Conservation (phyloP, 805 yeast species). For the Suhomyces faveliae region DNA sequence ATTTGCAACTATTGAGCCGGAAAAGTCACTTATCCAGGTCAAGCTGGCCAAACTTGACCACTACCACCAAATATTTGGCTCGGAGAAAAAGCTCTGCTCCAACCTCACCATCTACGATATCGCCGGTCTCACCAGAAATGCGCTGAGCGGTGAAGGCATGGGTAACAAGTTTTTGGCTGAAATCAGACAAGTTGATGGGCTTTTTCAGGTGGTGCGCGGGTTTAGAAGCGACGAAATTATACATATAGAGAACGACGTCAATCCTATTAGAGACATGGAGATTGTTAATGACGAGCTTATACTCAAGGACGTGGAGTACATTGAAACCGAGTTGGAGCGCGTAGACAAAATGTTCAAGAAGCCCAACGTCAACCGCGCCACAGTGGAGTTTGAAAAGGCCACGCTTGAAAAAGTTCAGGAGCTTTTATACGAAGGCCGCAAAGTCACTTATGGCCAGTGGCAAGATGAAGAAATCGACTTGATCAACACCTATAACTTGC, state of each 20-base stretch:
- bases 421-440: slow-evolving; percentile 47
- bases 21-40: slow-evolving; percentile 38
- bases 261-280: slow-evolving; percentile 61
- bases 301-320: slow-evolving; percentile 60
- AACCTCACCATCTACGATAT: slow-evolving; percentile 61
- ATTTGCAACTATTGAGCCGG: slow-evolving; percentile 75
- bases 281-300: slow-evolving; percentile 62
- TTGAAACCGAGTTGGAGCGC: slow-evolving; percentile 48
- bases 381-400: slow-evolving; percentile 26
- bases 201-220: slow-evolving; percentile 66
- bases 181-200: slow-evolving; percentile 69
- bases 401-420: slow-evolving; percentile 34
- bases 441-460: slow-evolving; percentile 63
- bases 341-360: slow-evolving; percentile 27
- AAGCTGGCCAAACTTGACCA: slow-evolving; percentile 41
- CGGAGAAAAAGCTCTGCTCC: slow-evolving; percentile 53
- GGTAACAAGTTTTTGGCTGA: slow-evolving; percentile 73
- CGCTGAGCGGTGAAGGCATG: slow-evolving; percentile 60
- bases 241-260: slow-evolving; percentile 58
- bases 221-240: slow-evolving; percentile 64
- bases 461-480: slow-evolving; percentile 59
- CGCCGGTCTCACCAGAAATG: slow-evolving; percentile 59
- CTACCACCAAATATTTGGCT: slow-evolving; percentile 46
- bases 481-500: slow-evolving; percentile 66
- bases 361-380: slow-evolving; percentile 26